Base-by-base conservation (phyloP, 2,329 filamentous ascomycete genomes). In the Thelonectria rubi region DNA sequence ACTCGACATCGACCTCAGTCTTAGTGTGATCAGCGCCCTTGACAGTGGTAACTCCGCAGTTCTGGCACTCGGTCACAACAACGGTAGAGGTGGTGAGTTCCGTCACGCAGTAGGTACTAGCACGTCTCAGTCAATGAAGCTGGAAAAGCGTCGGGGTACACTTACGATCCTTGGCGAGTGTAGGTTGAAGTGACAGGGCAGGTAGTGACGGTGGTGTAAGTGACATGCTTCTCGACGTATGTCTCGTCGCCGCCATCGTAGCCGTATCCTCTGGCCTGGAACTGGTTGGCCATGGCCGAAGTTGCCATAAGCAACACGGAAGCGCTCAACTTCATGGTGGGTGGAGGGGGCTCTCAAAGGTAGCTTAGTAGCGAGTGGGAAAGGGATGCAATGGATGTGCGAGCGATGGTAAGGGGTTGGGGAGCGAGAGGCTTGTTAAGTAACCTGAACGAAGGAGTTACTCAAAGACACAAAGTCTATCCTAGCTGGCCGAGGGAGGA, bases 111-210 rank as follows among this genome's bases (percentile, higher is more conserved):
- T 81, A 78, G 18, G 81, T 82, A 20, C 77, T 79, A 50, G 26
- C 55, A 18, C 8, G 47, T 40, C 60, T 75, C 45, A 73, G 59
- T 39, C 39, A 15, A 9, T 48, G 39, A 46, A 34, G 32, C n/a
- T 39, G 17, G 2, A 14, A 42, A 10, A 3, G 10, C 2, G n/a
- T 15, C 10, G 12, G 21, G 11, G 9, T 20, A 40, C 51, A 76
- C 78, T 78, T 71, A 80, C 78, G 74, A 75, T 72, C 78, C 79
- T 39, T 72, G 67, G 14, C 70, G 63, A 15, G 78, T 80, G 58
- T 77, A 69, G 12, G 81, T 83, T 34, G 75, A 73, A 10, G 80
- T 82, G 62, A 80, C 74, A 11, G 81, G 81, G 69, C 81, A 84
- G 51, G 80, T 74, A 4, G 80, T 82, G 12, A 78, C 76, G 55